Base-by-base conservation (phyloP, 148 eudicot genomes). In the Limonium bicolor region DNA sequence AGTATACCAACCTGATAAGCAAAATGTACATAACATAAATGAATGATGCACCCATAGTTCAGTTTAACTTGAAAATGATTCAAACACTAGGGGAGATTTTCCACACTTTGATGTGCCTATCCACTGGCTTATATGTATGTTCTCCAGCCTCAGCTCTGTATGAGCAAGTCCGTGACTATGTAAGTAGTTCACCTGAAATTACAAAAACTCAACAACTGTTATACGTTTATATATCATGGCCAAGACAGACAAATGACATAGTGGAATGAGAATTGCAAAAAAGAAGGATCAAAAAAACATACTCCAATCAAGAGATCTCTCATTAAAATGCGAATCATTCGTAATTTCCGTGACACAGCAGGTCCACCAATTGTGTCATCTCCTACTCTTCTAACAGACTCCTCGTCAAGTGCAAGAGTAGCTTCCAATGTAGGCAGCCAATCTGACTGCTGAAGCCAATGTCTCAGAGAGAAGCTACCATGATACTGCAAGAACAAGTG, bases 101-200 rank as follows among this genome's bases (percentile, higher is more conserved):
- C n/a, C 95, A 58, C 64, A 92, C 95, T 73, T 92, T 92, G 48
- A 92, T 78, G 70, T 85, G 99, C 53, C 83, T 68, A 62, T 92
- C 99, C 55, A 92, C 70, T 16, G 94, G 95, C 99, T 73, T 54
- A 92, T 62, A 42, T 92, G 99, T 56, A 92, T 69, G 62, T 85
- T 92, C 46, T 92, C 99, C 44, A 92, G 68, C 66, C 79, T 85
- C 78, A 92, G 59, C 65, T 92, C 95, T 27, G 99, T 92, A 59
- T 92, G 99, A 38, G 99, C 99, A 22, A 92, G 90, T 62, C 99
- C 99, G 62, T 92, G 94, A 67, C 88, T 81, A 65, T 92, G 99
- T 59, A 92, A 60, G 59, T 92, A 92, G 72, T 92, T 92, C 42
- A 92, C 99, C 99, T 92, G 66, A 43, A 48, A n/a, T 28, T 4